Evolutionary conservation across 2,329 filamentous ascomycete species (phyloP).

Genomic region (Metarhizium humberi): DNA sequence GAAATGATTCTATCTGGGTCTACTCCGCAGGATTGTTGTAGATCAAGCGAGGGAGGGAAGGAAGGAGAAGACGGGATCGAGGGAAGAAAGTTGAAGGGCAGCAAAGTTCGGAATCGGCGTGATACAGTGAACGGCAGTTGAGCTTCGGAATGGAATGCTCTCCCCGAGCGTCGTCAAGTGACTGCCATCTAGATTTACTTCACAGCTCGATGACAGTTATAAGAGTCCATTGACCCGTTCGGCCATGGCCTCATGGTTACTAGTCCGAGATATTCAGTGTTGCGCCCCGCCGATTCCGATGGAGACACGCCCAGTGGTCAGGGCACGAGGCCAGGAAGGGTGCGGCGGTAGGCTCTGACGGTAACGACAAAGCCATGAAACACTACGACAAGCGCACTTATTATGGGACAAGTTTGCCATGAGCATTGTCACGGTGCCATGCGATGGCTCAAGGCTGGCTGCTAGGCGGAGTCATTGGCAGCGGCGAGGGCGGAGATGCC

Average conservation of each 20-base stretch:
- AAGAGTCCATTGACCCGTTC: neutral
- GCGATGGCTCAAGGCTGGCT: slow-evolving; percentile 4
- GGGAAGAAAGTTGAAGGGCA: neutral
- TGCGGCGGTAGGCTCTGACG: neutral
- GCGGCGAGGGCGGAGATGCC: neutral
- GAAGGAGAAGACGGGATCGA: neutral
- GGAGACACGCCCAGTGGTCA: neutral
- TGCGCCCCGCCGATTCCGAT: neutral
- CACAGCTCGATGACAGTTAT: neutral
- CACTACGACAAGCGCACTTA: neutral
- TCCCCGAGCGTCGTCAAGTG: neutral
- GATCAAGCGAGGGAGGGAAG: neutral
- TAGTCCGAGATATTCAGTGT: neutral
- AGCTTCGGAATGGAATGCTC: neutral
- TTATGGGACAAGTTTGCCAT: neutral
- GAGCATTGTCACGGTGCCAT: slow-evolving; percentile 5
- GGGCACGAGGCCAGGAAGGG: neutral
- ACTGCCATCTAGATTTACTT: neutral
- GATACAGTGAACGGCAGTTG: neutral
- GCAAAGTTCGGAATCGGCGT: neutral
- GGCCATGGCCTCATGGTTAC: neutral
- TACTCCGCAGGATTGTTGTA: neutral
- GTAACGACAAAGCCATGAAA: neutral
- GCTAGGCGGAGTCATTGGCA: slow-evolving; percentile 2
- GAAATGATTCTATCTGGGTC: neutral